These are phyloP conservation scores for Neopestalotiopsis clavispora DNA, from an alignment of 2,329 filamentous ascomycete species.

Conservation along the genomic window DNA sequence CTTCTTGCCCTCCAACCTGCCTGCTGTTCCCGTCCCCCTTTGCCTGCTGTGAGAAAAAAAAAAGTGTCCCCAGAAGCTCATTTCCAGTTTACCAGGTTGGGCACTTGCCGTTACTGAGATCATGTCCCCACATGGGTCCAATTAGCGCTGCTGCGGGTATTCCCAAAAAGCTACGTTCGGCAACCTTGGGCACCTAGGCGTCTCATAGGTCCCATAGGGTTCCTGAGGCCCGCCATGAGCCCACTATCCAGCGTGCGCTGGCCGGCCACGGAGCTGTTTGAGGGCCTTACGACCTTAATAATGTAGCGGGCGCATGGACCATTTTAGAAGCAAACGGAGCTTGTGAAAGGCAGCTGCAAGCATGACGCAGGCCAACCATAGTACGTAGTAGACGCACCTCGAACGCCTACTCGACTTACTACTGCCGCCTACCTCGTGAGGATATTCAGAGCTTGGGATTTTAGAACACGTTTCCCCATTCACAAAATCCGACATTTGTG, in stretches of 20 bases:
- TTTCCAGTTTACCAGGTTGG: not conserved
- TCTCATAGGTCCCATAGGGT: not conserved
- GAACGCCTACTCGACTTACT: not conserved
- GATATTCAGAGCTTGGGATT: not conserved
- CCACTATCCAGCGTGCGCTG: not conserved
- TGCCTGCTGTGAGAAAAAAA: not conserved
- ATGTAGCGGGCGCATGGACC: not conserved
- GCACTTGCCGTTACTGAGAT: slow-evolving; percentile 10
- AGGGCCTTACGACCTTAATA: not conserved
- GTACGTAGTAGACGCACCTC: not conserved
- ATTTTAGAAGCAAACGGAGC: slow-evolving; percentile 9
- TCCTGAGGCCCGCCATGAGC: not conserved
- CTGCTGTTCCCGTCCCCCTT: not conserved
- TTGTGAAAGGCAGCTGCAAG: slow-evolving; percentile 12
- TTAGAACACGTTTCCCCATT: not conserved
- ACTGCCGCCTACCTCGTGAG: not conserved
- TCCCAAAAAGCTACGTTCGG: not conserved
- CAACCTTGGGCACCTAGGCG: not conserved
- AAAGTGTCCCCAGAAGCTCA: not conserved
- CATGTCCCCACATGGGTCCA: slow-evolving; percentile 3
- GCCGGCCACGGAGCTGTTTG: not conserved
- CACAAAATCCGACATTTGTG: not conserved
- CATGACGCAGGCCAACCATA: slow-evolving; percentile 11
- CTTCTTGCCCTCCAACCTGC: not conserved
- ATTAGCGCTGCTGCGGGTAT: not conserved